Conservation (phyloP, 768 basidiomycete species). For the Termitomyces sp. region DNA sequence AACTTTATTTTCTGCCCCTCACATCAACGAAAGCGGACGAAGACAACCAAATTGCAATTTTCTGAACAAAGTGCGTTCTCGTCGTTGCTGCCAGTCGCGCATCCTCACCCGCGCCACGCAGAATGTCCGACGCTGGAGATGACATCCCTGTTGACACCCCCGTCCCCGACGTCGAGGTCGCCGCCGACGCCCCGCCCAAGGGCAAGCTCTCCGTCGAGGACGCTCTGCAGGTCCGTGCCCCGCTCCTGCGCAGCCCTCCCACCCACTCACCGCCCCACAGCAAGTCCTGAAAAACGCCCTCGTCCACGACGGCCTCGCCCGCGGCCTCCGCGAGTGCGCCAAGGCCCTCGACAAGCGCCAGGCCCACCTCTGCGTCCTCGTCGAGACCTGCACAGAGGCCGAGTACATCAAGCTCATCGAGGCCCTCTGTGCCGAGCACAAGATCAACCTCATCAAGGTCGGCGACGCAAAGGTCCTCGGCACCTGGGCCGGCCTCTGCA, state of each 20-base stretch:
- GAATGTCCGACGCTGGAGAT: slow-evolving; percentile 99
- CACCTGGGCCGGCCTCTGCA: slow-evolving; percentile 98
- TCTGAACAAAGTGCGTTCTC: slow-evolving; percentile 30
- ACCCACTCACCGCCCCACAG: slow-evolving; percentile 30
- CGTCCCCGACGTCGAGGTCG: slow-evolving; percentile 73
- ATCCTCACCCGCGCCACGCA: slow-evolving; percentile 18
- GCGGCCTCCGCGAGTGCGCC: slow-evolving; percentile 94
- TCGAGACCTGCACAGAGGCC: slow-evolving; percentile 98
- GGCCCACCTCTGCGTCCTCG: slow-evolving; percentile 97
- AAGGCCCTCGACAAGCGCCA: slow-evolving; percentile 99
- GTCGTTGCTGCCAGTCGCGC: background rate
- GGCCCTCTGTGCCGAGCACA: slow-evolving; percentile 98
- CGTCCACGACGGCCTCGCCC: slow-evolving; percentile 96
- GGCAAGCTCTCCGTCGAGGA: slow-evolving; percentile 96
- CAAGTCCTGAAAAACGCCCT: slow-evolving; percentile 99
- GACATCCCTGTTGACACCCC: slow-evolving; percentile 75
- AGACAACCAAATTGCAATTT: slow-evolving; percentile 39
- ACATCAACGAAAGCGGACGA: slow-evolving; percentile 97
- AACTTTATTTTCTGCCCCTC: slow-evolving; percentile 51
- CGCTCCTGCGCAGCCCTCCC: no score
- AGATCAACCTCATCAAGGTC: slow-evolving; percentile 99
- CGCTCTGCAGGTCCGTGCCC: slow-evolving; percentile 67
- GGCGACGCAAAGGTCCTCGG: slow-evolving; percentile 97
- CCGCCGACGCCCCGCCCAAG: slow-evolving; percentile 86
- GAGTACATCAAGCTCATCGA: slow-evolving; percentile 99